Base-by-base conservation (phyloP, 164 flowering plant species). In the Dillenia suffruticosa region DNA sequence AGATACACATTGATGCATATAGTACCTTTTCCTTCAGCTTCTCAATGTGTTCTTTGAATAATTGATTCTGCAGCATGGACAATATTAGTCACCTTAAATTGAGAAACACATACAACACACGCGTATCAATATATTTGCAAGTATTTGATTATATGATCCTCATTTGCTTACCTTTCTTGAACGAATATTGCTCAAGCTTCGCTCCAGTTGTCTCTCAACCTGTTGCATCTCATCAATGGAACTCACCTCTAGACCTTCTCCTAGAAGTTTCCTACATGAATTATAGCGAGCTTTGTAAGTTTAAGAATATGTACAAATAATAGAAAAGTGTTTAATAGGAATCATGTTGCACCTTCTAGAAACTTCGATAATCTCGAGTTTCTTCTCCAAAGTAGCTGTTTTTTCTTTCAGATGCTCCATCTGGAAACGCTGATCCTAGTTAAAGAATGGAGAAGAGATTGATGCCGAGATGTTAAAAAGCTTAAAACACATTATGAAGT, bases 1-100 rank as follows among this genome's bases (percentile, higher is more conserved):
- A 32, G 40, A 32, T 32, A 32, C 40, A 32, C 0, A 4, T 4
- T 32, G 40, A 32, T 32, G 40, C 40, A 32, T 32, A 32, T 32
- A 32, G 40, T 72, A 85, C 90, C 82, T 79, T 63, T 64, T 77
- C 74, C 26, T 78, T 79, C 10, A 85, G 76, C 62, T 68, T 63
- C 67, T 77, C 76, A 60, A 82, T 82, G 52, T 75, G 71, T 64
- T 76, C 77, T 57, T 47, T 70, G 11, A 70, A 63, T 14, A 81
- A 46, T 13, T 71, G 67, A 60, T 60, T 64, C 87, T 85, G 84
- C 24, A 19, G 46, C 5, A 24, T 12, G 15, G 16, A 10, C 7
- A 26, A 6, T 2, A 46, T 46, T 26, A 46, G 17, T 1, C 19
- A 46, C 44, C 14, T 52, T 32, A 2, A 32, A 16, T 9, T 22